Evolutionary conservation across 441 rosid genomes (phyloP).

Genomic region (Gossypium davidsonii): DNA sequence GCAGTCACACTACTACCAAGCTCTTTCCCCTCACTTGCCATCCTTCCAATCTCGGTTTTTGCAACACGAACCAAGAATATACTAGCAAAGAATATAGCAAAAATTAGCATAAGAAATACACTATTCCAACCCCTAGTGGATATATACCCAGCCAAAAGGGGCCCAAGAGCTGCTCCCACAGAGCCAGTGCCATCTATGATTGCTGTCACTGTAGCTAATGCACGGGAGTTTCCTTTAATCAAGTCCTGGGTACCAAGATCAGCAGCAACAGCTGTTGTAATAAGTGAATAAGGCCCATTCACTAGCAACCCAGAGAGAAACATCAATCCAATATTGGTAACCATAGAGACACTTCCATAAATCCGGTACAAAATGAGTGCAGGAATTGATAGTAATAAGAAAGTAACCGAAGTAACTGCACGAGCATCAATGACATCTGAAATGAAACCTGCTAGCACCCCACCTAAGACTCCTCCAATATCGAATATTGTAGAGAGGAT

Average conservation of each 20-base stretch:
- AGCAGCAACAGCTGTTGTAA: slow-evolving; percentile 86
- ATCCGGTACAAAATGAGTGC: slow-evolving; percentile 56
- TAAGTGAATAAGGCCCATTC: slow-evolving; percentile 80
- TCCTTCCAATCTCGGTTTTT: slow-evolving; percentile 47
- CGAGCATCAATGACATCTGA: slow-evolving; percentile 79
- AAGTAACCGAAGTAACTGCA: slow-evolving; percentile 62
- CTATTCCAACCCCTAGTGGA: slow-evolving; percentile 40
- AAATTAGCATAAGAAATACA: slow-evolving; percentile 74
- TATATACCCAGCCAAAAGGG: slow-evolving; percentile 18
- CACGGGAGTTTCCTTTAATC: slow-evolving; percentile 68
- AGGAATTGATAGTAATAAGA: slow-evolving; percentile 75
- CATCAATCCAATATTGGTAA: slow-evolving; percentile 56
- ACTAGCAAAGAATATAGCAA: slow-evolving; percentile 46
- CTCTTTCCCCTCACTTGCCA: slow-evolving; percentile 31
- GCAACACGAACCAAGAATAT: slow-evolving; percentile 60
- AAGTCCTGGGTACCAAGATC: slow-evolving; percentile 85
- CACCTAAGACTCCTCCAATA: slow-evolving; percentile 80
- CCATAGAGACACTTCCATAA: slow-evolving; percentile 67
- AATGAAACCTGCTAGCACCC: slow-evolving; percentile 64
- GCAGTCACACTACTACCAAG: slow-evolving; percentile 14
- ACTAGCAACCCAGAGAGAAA: slow-evolving; percentile 75
- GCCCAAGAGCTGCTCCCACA: slow-evolving; percentile 85
- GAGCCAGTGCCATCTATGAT: slow-evolving; percentile 96
- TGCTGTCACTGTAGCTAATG: slow-evolving; percentile 81
- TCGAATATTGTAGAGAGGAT: slow-evolving; percentile 79